Base-by-base conservation (phyloP, 495 filamentous ascomycete genomes). In the Chaetomium fimeti region DNA sequence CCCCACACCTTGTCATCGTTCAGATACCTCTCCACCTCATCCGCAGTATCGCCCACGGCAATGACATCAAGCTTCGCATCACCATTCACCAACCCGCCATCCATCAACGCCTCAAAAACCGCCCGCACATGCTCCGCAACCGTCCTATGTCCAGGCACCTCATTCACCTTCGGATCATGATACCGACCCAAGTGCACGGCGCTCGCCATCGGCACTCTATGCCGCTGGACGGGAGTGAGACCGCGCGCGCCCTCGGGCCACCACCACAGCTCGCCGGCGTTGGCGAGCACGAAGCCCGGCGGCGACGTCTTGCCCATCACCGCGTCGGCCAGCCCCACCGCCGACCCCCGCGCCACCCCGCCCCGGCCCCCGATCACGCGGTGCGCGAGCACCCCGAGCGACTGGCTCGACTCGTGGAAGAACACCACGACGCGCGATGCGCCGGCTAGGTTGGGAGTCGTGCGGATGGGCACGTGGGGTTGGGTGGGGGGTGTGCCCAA, bases 311-410 rank as follows among this genome's bases (percentile, higher is more conserved):
- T 73, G 36, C 65, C 61, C 29, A 81, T 75, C 13, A 89, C 74
- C 27, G 73, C 82, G 49, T 82, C 77, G 32, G 87, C 81, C 67
- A 93, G 77, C 36, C 81, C 74, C 38, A 93, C 72, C 29, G 84
- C 81, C 5, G 88, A 89, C 27, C 90, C 92, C 6, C 78, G 77
- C 68, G 86, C 78, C 68, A 95, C 80, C 49, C 89, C 84, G 3
- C 84, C 83, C 0, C 70, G 65, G 3, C 82, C 75, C 60, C 84
- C 81, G 22, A 88, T 71, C 8, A 83, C 77, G 16, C 91, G 88
- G 69, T 89, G 88, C 7, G 91, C 83, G 67, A 91, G 85, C 57
- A 93, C 78, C 4, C 90, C 91, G 4, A 94, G 79, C 58, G 93
- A 87, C 69, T 95, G 89, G 13, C 61, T 66, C 2, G 81, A 71